phyloP scores from a whole-genome alignment of 345 rosid genomes.

The Lepidium aucheri region DNA sequence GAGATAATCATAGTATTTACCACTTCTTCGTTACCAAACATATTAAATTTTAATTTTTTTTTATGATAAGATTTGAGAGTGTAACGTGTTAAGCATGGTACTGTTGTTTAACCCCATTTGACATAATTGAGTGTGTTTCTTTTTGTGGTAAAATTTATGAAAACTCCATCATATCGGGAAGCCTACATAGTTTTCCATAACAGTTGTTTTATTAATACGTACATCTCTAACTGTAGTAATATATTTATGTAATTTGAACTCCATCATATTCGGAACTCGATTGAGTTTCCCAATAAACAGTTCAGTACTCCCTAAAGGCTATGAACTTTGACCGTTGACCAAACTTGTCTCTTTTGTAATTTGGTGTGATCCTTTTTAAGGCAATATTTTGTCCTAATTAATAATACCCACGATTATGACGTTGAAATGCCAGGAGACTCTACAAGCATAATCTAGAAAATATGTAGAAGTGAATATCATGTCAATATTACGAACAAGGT shows the following conservation, averaged over 20 bases:
- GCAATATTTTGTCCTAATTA: too few species aligned
- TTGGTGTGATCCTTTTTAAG: background rate
- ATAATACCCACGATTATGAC: too few species aligned
- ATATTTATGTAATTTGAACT: background rate
- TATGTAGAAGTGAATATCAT: too few species aligned
- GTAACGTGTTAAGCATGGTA: background rate
- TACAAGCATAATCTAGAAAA: too few species aligned
- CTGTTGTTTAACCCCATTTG: background rate
- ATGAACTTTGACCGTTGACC: background rate
- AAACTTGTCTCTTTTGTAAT: background rate
- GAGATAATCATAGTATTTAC: background rate
- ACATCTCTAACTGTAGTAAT: too few species aligned
- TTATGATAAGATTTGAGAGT: background rate
- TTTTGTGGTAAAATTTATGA: too few species aligned
- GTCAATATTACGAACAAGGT: too few species aligned
- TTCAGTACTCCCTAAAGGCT: background rate
- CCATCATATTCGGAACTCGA: background rate
- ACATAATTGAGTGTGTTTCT: too few species aligned
- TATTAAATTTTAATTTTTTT: too few species aligned
- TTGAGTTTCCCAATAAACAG: background rate
- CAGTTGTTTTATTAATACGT: background rate
- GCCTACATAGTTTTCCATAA: background rate
- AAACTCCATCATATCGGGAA: background rate
- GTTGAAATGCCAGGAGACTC: too few species aligned
- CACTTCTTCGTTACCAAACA: background rate